phyloP scores from a whole-genome alignment of 208 protist genomes.

The Leishmania gerbilli region DNA sequence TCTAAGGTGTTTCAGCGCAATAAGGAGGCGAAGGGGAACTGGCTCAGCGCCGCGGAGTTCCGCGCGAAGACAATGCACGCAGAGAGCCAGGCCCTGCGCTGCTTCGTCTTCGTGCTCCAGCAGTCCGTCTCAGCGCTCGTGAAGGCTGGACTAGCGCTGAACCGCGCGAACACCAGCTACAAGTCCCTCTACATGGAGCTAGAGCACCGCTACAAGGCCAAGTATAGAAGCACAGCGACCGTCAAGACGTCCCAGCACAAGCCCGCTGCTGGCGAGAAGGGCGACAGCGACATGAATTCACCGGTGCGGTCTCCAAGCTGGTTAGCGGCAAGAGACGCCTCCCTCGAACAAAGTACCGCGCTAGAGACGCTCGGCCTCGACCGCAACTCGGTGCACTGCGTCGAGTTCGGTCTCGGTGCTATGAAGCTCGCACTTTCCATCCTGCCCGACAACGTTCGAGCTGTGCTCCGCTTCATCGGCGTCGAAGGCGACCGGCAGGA shows the following conservation, averaged over 20 bases:
- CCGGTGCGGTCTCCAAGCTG: conserved; percentile 8
- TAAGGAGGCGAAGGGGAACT: conserved; percentile 23
- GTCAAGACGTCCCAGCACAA: neutral
- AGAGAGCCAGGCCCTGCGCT: conserved; percentile 47
- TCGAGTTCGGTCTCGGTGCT: conserved; percentile 48
- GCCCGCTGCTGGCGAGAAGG: neutral
- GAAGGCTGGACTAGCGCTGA: conserved; percentile 54
- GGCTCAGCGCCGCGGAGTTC: conserved; percentile 46
- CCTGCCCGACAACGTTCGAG: conserved; percentile 34
- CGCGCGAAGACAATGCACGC: conserved; percentile 58
- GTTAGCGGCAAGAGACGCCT: conserved; percentile 6
- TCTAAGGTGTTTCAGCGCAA: conserved; percentile 31
- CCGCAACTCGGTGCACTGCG: conserved; percentile 57
- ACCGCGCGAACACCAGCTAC: conserved; percentile 40
- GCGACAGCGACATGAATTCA: neutral
- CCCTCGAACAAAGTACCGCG: conserved; percentile 21
- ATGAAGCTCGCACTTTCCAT: conserved; percentile 55
- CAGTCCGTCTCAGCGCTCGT: conserved; percentile 44
- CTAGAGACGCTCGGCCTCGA: conserved; percentile 48
- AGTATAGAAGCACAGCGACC: conserved; percentile 1
- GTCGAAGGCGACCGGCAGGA: conserved; percentile 45
- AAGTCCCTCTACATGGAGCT: conserved; percentile 38
- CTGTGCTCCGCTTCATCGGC: conserved; percentile 55
- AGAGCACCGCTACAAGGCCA: conserved; percentile 36
- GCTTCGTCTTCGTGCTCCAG: conserved; percentile 49